A percentile compares a stretch with the other conserved stretches of the same genome.
Conservation (phyloP, 1,139 yeast genomes). For the Yamadazyma pseudoaaseri region DNA sequence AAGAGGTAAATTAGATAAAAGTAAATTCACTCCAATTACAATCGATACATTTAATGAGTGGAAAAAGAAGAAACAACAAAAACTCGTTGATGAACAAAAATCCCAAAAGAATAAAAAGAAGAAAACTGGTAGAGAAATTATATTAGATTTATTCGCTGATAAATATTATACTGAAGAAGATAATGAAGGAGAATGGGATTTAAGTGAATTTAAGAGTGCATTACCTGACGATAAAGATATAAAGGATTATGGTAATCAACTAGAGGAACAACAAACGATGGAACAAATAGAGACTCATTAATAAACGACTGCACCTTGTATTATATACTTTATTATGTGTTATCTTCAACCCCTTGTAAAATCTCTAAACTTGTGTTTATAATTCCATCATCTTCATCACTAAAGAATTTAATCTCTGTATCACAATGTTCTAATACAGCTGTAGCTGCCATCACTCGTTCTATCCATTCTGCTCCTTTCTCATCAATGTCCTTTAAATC, state of each 20-base stretch:
- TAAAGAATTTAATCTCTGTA: slow-evolving; percentile 36
- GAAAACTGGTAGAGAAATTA: slow-evolving; percentile 78
- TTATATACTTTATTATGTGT: slow-evolving; percentile 1
- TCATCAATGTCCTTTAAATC: slow-evolving; percentile 44
- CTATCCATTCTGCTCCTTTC: slow-evolving; percentile 50
- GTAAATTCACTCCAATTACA: slow-evolving; percentile 84
- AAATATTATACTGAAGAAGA: slow-evolving; percentile 52
- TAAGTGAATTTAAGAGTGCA: slow-evolving; percentile 57
- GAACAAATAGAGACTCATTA: slow-evolving; percentile 1
- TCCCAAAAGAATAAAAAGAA: slow-evolving; percentile 48
- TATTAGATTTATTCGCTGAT: slow-evolving; percentile 72
- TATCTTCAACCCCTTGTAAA: slow-evolving; percentile 9
- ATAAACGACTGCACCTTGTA: slow-evolving; percentile 3
- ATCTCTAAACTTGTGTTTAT: slow-evolving; percentile 18
- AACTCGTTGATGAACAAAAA: slow-evolving; percentile 60
- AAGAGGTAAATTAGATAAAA: slow-evolving; percentile 77
- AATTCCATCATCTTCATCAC: slow-evolving; percentile 37
- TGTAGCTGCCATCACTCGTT: slow-evolving; percentile 37
- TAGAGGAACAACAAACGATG: slow-evolving; percentile 4
- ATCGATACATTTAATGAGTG: slow-evolving; percentile 78
- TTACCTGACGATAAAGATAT: slow-evolving; percentile 42
- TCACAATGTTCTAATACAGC: slow-evolving; percentile 37
- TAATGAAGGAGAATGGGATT: slow-evolving; percentile 67
- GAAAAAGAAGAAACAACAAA: slow-evolving; percentile 69
- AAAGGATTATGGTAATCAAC: slow-evolving; percentile 58